Evolutionary conservation across 345 rosid genomes (phyloP).

Genomic region (Luvunga scandens): DNA sequence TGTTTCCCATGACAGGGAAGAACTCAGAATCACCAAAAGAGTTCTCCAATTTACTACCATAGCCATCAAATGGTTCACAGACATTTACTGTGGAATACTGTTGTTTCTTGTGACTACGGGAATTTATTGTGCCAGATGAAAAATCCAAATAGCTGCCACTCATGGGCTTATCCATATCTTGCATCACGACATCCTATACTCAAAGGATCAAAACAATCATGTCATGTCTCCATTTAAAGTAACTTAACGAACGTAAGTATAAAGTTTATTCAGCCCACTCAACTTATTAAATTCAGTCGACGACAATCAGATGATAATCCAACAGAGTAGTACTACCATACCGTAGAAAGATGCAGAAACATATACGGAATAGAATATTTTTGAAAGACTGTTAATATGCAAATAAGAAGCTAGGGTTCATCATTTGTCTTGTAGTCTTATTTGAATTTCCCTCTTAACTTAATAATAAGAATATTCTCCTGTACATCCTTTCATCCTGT

Average conservation of each 20-base stretch:
- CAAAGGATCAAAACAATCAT: not conserved
- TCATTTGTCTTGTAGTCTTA: not conserved
- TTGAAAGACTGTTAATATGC: not conserved
- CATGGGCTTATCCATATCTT: slow-evolving; percentile 37
- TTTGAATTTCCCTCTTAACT: not conserved
- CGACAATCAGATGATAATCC: not conserved
- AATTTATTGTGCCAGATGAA: slow-evolving; percentile 29
- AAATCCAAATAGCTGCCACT: slow-evolving; percentile 29
- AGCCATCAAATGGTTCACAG: slow-evolving; percentile 26
- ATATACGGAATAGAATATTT: not conserved
- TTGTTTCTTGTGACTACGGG: slow-evolving; percentile 24
- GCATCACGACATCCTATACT: slow-evolving; percentile 52
- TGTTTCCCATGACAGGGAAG: slow-evolving; percentile 20
- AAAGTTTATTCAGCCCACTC: not conserved
- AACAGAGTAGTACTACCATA: not conserved
- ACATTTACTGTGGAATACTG: slow-evolving; percentile 26
- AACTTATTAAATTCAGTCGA: not conserved
- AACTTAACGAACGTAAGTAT: slow-evolving; percentile 4
- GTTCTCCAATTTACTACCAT: slow-evolving; percentile 29
- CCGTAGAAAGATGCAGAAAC: not conserved
- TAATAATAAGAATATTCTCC: not conserved
- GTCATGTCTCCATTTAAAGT: slow-evolving; percentile 7
- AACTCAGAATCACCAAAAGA: slow-evolving; percentile 24
- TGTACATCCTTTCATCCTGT: not conserved
- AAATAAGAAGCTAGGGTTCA: not conserved